Evolutionary conservation across 106 monocot genomes (phyloP), one percentile per base, ranked within the genome.

Genomic region (Dioscorea zingiberensis): DNA sequence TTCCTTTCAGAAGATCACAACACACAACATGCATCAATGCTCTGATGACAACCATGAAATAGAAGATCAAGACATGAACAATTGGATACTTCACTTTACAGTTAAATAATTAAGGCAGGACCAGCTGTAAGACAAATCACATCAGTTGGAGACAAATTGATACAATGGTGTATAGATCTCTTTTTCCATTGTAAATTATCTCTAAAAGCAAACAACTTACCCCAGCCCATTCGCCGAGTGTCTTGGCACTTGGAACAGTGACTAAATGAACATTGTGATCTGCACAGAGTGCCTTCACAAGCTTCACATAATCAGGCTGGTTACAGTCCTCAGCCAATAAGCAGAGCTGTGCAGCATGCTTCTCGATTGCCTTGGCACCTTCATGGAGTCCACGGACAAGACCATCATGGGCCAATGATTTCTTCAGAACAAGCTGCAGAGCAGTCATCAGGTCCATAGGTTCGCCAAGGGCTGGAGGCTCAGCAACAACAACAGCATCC

Each of bases 151-250:
- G n/a, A n/a, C n/a, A n/a, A n/a, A n/a, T n/a, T n/a, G n/a, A n/a
- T n/a, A n/a, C n/a, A n/a, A n/a, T n/a, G n/a, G n/a, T n/a, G n/a
- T n/a, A n/a, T n/a, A n/a, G n/a, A 2, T 38, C 9, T 6, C 10
- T 38, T 38, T 8, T 6, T 38, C 4, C 38, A 38, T 38, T 38
- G 10, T 38, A 38, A 38, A 10, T 38, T 1, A 38, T 8, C 0
- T 38, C 38, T 38, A 6, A 38, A 38, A 38, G 38, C 4, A 22
- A 13, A 55, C 12, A 30, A 86, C 85, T 86, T 54, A 91, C 90
- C 83, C 91, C 86, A 49, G 84, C 64, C 91, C 91, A 91, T 62
- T 87, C 91, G 54, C 86, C 91, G 27, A 91, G 81, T n/a, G 84
- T 84, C 64, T 91, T 91, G 16, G 91, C 83, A 44, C 73, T 78